Evolutionary conservation across 192 early-diverging fungal species (phyloP).

Genomic region (Dimargaris xerosporica): DNA sequence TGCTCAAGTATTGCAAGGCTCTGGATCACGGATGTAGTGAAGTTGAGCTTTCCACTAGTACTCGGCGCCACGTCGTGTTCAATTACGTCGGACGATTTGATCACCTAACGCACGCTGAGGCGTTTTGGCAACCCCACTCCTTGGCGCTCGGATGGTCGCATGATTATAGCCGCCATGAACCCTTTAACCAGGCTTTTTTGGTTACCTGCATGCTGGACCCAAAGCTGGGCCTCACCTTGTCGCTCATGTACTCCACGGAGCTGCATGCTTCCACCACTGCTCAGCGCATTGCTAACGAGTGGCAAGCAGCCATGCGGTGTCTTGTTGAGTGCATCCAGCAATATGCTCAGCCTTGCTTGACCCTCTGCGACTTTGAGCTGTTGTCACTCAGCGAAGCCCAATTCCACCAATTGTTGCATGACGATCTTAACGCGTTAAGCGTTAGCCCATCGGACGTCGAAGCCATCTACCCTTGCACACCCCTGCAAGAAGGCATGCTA

Average conservation of each 20-base stretch:
- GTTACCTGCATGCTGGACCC: not conserved
- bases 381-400: not conserved
- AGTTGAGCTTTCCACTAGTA: not conserved
- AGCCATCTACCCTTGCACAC: not conserved
- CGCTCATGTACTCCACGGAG: not conserved
- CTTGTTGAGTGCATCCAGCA: not conserved
- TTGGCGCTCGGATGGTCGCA: not conserved
- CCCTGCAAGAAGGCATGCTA: not conserved
- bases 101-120: not conserved
- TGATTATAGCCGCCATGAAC: not conserved
- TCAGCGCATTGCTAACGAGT: not conserved
- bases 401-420: not conserved
- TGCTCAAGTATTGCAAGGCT: not conserved
- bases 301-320: not conserved
- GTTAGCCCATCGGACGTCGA: not conserved
- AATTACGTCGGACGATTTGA: slow-evolving; percentile 11
- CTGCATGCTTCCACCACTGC: not conserved
- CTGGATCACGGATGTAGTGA: not conserved
- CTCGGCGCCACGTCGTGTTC: not conserved
- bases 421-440: not conserved
- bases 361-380: not conserved
- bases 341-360: not conserved
- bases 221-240: not conserved
- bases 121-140: not conserved
- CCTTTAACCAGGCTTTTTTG: not conserved